Base-by-base conservation (phyloP, 441 rosid genomes). In the Geranium incanum region DNA sequence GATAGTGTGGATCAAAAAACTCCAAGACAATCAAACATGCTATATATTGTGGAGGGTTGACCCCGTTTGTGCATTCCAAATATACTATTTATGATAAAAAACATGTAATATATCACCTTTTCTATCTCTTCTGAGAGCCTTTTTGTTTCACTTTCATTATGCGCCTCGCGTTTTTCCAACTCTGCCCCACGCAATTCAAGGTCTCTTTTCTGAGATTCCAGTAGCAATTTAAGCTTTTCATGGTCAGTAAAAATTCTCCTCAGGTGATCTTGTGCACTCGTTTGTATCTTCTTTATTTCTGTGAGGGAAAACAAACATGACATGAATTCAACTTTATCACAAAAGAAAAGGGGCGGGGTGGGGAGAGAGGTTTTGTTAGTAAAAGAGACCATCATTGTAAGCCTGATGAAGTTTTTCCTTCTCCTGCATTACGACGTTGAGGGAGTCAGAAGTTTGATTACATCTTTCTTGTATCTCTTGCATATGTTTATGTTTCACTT, bases 281-380 rank as follows among this genome's bases (percentile, higher is more conserved):
- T 72, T 80, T 92, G 95, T 71, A 93, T 87, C 69, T 88, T 88
- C 73, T 76, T 86, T 62, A 89, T 87, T 78, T 92, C 97, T 94
- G 84, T 59, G 74, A 78, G 74, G 52, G 73, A 63, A 77, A 73
- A 78, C 64, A 72, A 15, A 66, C 6, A 19, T 5, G 2, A 37
- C 52, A 52, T 60, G 21, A 71, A 68, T 23, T 23, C 52, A 45
- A 45, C 52, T 8, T 45, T 39, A 8, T 5, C 7, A 39, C 7
- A 39, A 39, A 4, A 52, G 63, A 57, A 15, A 15, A 55, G 0
- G 62, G 11, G 57, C 4, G 16, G 15, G 57, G 15, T n/a, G 12
- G 57, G 18, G 23, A 57, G 63, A 57, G 45, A 39, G 74, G 18
- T 21, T 11, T 45, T 0, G 11, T 8, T 45, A 1, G 59, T 0